phyloP scores from a whole-genome alignment of 208 protist species.

The Polymyxa betae region DNA sequence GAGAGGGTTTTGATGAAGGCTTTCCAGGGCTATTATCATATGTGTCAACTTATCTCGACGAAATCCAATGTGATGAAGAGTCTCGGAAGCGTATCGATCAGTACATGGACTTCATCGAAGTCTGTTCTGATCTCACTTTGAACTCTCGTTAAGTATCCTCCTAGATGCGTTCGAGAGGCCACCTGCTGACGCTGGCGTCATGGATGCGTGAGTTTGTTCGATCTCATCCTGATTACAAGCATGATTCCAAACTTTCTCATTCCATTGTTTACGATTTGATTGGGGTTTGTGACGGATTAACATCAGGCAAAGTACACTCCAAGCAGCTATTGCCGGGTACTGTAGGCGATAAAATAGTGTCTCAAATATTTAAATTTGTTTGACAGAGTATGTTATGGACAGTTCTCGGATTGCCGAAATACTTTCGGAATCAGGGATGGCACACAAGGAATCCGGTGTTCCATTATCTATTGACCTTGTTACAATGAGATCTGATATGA shows the following conservation, averaged over 20 bases:
- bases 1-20: slow-evolving; percentile 81
- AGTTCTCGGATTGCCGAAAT: neutral
- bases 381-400: neutral
- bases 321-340: neutral
- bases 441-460: neutral
- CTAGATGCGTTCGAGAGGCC: slow-evolving; percentile 85
- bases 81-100: slow-evolving; percentile 46
- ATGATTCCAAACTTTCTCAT: slow-evolving; percentile 60
- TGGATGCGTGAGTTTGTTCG: slow-evolving; percentile 60
- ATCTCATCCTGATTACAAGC: slow-evolving; percentile 59
- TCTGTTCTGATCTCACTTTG: slow-evolving; percentile 64
- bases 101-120: slow-evolving; percentile 60
- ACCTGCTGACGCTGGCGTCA: slow-evolving; percentile 85
- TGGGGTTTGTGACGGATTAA: neutral
- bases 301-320: neutral
- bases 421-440: neutral
- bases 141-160: slow-evolving; percentile 87
- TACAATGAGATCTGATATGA: neutral
- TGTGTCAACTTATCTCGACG: slow-evolving; percentile 82
- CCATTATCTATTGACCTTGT: neutral
- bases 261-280: slow-evolving; percentile 59
- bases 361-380: neutral
- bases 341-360: neutral
- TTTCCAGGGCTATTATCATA: slow-evolving; percentile 90
- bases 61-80: slow-evolving; percentile 74